Percentiles rank a stretch among this genome's conserved stretches.
Conservation (phyloP, 257 asterid genomes). For the Misopates orontium region DNA sequence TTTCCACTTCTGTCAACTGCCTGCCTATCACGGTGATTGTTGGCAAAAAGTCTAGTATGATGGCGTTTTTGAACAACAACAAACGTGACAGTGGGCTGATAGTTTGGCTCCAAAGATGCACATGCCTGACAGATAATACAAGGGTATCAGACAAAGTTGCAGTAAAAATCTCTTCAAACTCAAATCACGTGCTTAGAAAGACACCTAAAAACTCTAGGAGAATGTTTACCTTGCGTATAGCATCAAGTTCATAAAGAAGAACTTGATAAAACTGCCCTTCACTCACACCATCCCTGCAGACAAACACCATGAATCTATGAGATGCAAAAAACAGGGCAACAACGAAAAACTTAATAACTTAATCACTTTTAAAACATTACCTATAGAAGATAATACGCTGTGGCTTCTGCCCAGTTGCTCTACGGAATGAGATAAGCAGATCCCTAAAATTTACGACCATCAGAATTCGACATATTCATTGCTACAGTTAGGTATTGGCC, state of each 20-base stretch:
- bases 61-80: slow-evolving; percentile 97
- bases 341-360: neutral
- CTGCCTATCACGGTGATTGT: slow-evolving; percentile 63
- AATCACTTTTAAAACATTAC: slow-evolving; percentile 29
- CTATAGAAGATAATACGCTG: slow-evolving; percentile 81
- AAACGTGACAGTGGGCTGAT: slow-evolving; percentile 93
- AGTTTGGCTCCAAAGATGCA: slow-evolving; percentile 86
- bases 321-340: slow-evolving; percentile 10
- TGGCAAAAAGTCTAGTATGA: slow-evolving; percentile 87
- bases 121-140: slow-evolving; percentile 60
- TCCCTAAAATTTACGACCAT: slow-evolving; percentile 53
- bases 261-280: slow-evolving; percentile 97
- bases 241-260: slow-evolving; percentile 85
- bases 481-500: neutral
- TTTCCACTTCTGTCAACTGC: slow-evolving; percentile 83
- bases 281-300: slow-evolving; percentile 83
- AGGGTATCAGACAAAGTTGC: neutral
- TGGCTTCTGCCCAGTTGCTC: slow-evolving; percentile 84
- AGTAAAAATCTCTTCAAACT: neutral
- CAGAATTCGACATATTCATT: neutral
- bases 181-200: neutral
- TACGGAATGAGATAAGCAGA: slow-evolving; percentile 80
- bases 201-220: neutral
- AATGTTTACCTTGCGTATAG: slow-evolving; percentile 70
- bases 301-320: neutral